Evolutionary conservation across 1,139 yeast species (phyloP), one percentile per base, ranked within the genome.

Genomic region (Pichia sp.): DNA sequence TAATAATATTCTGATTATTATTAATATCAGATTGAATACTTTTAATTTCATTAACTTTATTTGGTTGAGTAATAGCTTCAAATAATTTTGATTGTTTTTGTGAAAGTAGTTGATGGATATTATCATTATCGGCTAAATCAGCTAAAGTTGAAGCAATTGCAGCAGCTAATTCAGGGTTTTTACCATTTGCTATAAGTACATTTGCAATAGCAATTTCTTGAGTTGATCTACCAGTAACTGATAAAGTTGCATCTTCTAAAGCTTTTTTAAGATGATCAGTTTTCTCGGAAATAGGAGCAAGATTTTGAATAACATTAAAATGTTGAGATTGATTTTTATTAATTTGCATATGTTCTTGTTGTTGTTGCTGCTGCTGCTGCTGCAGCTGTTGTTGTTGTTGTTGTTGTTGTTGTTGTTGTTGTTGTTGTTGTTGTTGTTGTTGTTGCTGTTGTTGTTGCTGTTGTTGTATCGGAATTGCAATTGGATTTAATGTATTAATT

Each of bases 191-290:
- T 34, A 76, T 73, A 24, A 74, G 58, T 27, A 71, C 74, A 48
- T 70, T 68, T 31, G 77, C 80, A 24, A 65, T 60, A 41, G 76
- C 71, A 32, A 76, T 70, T 43, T 74, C 78, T 45, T 65, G 61
- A 6, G 75, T 64, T 1, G 78, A 64, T 53, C 69, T 74, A 0
- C 82, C 82, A 1, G 78, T 73, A 8, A 77, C 71, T 1, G 79
- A 73, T 5, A 74, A 48, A 0, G 80, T 70, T 1, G 82, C 81
- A 34, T 73, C 66, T 53, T 76, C 80, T 39, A 76, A 56, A 30
- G 78, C 80, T 43, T 61, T 33, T 10, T 28, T 28, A 10, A 28
- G 7, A 27, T 16, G 20, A 32, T 39, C 34, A 4, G 30, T 26
- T 39, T 33, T 27, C 16, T 10, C 11, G 26, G 10, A 16, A 16